Evolutionary conservation across 2,329 filamentous ascomycete species (phyloP).

Genomic region (Hirsutella rhossiliensis): DNA sequence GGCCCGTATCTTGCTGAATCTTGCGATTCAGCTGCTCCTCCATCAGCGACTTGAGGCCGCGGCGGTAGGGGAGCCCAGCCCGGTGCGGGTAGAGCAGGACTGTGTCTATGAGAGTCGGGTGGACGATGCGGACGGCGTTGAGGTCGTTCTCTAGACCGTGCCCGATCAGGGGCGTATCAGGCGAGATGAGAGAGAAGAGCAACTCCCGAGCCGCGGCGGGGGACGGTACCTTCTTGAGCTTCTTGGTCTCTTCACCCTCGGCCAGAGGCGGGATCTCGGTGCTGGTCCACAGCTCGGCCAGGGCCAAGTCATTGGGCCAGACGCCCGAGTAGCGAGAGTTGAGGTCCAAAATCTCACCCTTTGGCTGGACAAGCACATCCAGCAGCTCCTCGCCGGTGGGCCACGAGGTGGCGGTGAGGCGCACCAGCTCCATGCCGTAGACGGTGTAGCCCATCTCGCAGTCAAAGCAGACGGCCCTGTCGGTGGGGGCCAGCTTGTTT

Average conservation of each 20-base stretch:
- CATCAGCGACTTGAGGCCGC: constrained; percentile 66
- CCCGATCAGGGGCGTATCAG: constrained; percentile 73
- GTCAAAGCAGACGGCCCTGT: constrained; percentile 72
- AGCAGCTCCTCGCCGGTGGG: constrained; percentile 62
- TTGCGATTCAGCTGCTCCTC: constrained; percentile 56
- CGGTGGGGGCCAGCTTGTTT: constrained; percentile 37
- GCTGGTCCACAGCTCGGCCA: constrained; percentile 45
- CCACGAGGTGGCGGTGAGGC: constrained; percentile 82
- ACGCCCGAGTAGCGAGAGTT: constrained; percentile 92
- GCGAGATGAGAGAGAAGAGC: constrained; percentile 63
- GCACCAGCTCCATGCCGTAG: constrained; percentile 75
- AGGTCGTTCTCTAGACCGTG: constrained; percentile 95
- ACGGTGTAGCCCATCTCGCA: constrained; percentile 98
- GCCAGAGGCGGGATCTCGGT: constrained; percentile 14
- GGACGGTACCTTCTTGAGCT: constrained; percentile 62
- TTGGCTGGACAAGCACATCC: constrained; percentile 73
- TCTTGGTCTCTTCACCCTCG: constrained; percentile 17
- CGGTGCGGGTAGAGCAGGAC: constrained; percentile 73
- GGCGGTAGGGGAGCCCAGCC: constrained; percentile 62
- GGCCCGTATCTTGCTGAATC: constrained; percentile 60
- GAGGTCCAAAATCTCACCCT: constrained; percentile 76
- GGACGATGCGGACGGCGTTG: constrained; percentile 72
- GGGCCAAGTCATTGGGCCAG: constrained; percentile 60
- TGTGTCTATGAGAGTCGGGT: constrained; percentile 77
- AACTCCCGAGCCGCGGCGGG: constrained; percentile 64